Evolutionary conservation across 768 basidiomycete species (phyloP), one percentile per base, ranked within the genome.

Genomic region (Termitomyces sp.): DNA sequence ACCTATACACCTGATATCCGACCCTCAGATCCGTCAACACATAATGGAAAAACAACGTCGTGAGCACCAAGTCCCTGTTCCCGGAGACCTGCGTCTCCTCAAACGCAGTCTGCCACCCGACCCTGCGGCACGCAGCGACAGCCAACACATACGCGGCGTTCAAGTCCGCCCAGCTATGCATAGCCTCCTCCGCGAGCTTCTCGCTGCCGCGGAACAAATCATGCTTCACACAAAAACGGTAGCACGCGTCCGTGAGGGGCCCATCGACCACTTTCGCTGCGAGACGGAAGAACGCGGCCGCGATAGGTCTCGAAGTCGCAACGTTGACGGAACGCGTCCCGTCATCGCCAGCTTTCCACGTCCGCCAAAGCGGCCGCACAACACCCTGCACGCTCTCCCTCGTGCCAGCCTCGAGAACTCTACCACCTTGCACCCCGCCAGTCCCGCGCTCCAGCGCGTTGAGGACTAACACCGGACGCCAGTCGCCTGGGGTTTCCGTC

Each of bases 261-360:
- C 55, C 63, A 53, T 84, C 80, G 5, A 59, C 63, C 6, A 76
- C 67, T n/a, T 64, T 57, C 16, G 67, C 73, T 8, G 81, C 73
- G 32, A 83, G 63, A 44, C 71, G 77, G 31, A 85, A 67, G 63
- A 85, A 82, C 1, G 78, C 67, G 6, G 73, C 67, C 5, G 73
- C 60, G 36, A 81, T 67, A 8, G 71, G 70, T 22, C 74, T 74
- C n/a, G 72, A 65, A 7, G 80, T 68, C 2, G 63, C 56, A 13
- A 58, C 36, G 20, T 58, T 48, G 2, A 58, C 18, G 6, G 67
- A 65, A 26, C 57, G 62, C 37, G 55, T 32, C 8, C 44, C 29
- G 13, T 46, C 31, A 12, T 62, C 55, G 48, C 57, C 41, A 27
- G 64, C 54, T 61, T 61, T 66, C 80, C 82, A 86, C 18, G 55